Percentiles rank a stretch among this genome's conserved stretches.
Evolutionary conservation across 805 yeast genomes (phyloP).

Genomic region (Spathaspora hagerdaliae): DNA sequence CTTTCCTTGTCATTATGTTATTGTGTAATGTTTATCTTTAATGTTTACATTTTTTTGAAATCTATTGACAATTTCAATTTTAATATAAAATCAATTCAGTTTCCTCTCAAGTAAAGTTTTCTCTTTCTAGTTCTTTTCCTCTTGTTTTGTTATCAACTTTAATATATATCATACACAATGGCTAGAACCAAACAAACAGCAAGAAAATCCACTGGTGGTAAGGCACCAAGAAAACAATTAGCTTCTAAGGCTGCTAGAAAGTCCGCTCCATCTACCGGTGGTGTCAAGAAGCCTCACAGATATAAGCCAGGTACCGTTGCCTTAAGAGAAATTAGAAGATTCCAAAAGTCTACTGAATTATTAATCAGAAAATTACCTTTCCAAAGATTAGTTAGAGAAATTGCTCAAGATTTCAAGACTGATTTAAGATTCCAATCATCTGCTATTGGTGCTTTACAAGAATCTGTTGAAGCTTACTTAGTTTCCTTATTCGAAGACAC

Average conservation of each 20-base stretch:
- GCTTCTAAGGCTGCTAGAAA: slow-evolving; percentile 51
- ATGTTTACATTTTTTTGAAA: too few species aligned
- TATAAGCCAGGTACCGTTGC: slow-evolving; percentile 52
- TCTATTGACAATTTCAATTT: neutral
- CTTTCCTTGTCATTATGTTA: too few species aligned
- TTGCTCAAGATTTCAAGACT: slow-evolving; percentile 47
- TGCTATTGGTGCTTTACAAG: slow-evolving; percentile 49
- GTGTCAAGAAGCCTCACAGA: slow-evolving; percentile 51
- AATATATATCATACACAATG: slow-evolving; percentile 20
- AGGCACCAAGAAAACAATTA: slow-evolving; percentile 49
- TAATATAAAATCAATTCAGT: neutral
- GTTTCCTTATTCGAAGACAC: slow-evolving; percentile 48
- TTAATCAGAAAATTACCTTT: slow-evolving; percentile 48
- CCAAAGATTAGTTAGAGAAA: slow-evolving; percentile 49
- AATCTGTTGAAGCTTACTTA: slow-evolving; percentile 47
- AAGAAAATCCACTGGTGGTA: slow-evolving; percentile 50
- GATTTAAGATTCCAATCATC: slow-evolving; percentile 48
- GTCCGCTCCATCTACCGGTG: slow-evolving; percentile 48
- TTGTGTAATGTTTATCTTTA: too few species aligned
- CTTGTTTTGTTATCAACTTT: slow-evolving; percentile 3
- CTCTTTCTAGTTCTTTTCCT: neutral
- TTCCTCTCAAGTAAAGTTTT: neutral
- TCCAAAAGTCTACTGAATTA: slow-evolving; percentile 46
- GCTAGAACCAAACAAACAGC: slow-evolving; percentile 51
- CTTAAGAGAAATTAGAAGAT: slow-evolving; percentile 49